A percentile compares a stretch with the other conserved stretches of the same genome.
These are phyloP conservation scores for Salix suchowensis DNA, from an alignment of 345 rosid species.

Conservation along the genomic window DNA sequence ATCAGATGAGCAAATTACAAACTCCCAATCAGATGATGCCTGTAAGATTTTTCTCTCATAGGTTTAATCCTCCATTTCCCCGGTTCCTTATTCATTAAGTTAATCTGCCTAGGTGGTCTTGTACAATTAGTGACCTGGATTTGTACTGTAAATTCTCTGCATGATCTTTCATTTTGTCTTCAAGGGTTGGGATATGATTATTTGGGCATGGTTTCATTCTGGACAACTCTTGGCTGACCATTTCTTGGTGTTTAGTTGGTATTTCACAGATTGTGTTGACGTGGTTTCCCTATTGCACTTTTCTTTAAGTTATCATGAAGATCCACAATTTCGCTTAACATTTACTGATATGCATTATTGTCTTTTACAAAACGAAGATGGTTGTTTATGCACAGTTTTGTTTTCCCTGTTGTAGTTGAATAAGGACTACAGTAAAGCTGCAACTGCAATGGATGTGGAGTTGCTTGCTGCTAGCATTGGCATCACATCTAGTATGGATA, in stretches of 20 bases:
- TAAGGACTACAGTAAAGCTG: constrained; percentile 4
- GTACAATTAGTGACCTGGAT: not conserved
- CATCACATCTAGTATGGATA: constrained; percentile 14
- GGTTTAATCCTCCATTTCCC: constrained; percentile 4
- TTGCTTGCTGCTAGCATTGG: constrained; percentile 13
- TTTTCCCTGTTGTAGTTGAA: constrained; percentile 27
- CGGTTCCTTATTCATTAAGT: constrained; percentile 5
- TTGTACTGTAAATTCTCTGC: not conserved
- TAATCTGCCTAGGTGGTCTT: not conserved
- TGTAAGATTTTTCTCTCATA: not conserved
- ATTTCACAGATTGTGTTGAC: no score
- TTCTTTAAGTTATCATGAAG: not conserved
- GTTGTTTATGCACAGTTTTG: not conserved
- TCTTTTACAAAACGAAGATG: not conserved
- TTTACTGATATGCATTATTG: not conserved
- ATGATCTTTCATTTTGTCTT: not conserved
- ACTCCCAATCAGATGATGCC: no score
- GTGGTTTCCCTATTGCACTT: no score
- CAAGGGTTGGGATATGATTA: not conserved
- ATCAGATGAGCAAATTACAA: not conserved
- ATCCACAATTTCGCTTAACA: not conserved
- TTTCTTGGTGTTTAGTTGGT: no score
- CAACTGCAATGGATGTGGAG: constrained; percentile 16
- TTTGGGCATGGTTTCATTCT: not conserved
- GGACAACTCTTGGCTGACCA: no score